Evolutionary conservation across 768 basidiomycete species (phyloP).

Genomic region (Russula griseocarnosa): DNA sequence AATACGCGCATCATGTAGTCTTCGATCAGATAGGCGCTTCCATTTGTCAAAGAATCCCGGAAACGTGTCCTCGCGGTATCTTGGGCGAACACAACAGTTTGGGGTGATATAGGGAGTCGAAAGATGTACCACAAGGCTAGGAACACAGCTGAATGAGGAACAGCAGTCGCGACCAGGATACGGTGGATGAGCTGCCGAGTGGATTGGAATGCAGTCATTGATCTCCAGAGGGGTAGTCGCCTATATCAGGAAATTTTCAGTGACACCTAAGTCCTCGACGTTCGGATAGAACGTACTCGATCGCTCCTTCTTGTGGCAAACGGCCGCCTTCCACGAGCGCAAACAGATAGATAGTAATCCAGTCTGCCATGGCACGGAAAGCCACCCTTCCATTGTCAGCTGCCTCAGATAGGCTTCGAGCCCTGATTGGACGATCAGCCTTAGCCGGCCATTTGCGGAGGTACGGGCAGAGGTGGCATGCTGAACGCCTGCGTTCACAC

Average conservation of each 20-base stretch:
- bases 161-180: conserved; percentile 22
- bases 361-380: conserved; percentile 22
- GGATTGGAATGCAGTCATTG: conserved; percentile 25
- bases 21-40: conserved; percentile 33
- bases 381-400: conserved; percentile 22
- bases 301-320: conserved; percentile 23
- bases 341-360: conserved; percentile 26
- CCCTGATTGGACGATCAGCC: conserved; percentile 23
- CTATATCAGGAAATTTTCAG: conserved; percentile 1
- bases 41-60: conserved; percentile 34
- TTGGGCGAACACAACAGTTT: conserved; percentile 22
- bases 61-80: conserved; percentile 30
- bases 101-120: conserved; percentile 29
- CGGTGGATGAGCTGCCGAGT: conserved; percentile 25
- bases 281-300: conserved; percentile 22
- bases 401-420: conserved; percentile 22
- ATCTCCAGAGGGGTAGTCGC: conserved; percentile 23
- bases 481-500: conserved; percentile 4
- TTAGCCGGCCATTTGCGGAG: conserved; percentile 14
- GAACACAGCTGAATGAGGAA: conserved; percentile 24
- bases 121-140: conserved; percentile 35
- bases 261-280: conserved; percentile 6
- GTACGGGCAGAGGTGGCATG: conserved; percentile 14
- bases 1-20: conserved; percentile 39
- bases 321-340: conserved; percentile 24